Evolutionary conservation across 441 rosid genomes (phyloP), one percentile per base, ranked within the genome.

Genomic region (Jatropha multifida): DNA sequence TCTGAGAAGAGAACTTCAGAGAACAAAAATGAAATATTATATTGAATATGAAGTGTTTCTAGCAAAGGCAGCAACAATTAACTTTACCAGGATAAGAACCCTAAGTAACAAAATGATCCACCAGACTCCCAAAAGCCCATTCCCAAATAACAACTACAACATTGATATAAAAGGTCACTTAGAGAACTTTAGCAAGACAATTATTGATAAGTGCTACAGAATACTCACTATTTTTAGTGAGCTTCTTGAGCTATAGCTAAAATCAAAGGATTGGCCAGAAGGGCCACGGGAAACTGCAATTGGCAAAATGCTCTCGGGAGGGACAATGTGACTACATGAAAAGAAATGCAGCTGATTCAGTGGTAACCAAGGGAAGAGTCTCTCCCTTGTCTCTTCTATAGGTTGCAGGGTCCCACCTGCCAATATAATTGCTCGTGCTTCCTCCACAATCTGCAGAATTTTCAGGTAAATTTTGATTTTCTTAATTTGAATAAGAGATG

Each of bases 391-490:
- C 85, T 94, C 98, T 88, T 94, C 97, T 69, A 94, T 84, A 62
- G 99, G 99, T 82, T 96, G 98, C 81, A 96, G 88, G 72, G 99
- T 96, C 74, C 98, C 99, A 52, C 99, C 99, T 0, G 97, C 97
- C 82, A 94, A 81, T 79, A 96, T 76, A 72, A 96, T 90, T 70
- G 98, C 94, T 70, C 81, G 98, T 69, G 96, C 94, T 83, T 92
- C 90, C 77, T 88, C 82, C 72, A 89, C 93, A 83, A 96, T 88
- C 99, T 94, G 83, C 79, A 81, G 42, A 70, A 71, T 65, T 73
- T 78, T 71, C 71, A 72, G 74, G 68, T 13, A 73, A 42, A 51
- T 17, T 64, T 52, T 49, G 52, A 75, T 32, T 54, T 12, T 11
- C 63, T 23, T 64, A 17, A 69, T n/a, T 42, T 23, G 18, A 49